Base-by-base conservation (phyloP, 1,284 basidiomycete species). In the Trichosporon sp. region DNA sequence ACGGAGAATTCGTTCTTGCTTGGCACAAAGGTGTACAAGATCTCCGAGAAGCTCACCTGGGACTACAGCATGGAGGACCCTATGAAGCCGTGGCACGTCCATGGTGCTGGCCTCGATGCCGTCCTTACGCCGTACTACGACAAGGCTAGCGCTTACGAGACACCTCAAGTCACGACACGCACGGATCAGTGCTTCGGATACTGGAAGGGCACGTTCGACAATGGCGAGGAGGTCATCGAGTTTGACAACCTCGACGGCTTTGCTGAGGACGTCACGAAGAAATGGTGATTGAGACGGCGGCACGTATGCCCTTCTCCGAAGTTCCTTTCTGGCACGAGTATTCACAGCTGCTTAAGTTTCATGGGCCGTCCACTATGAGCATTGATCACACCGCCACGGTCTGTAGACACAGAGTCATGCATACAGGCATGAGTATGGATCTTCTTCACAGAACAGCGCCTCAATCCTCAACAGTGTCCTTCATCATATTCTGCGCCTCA, bases 1-100 rank as follows among this genome's bases (percentile, higher is more conserved):
- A 66, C 65, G 7, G 65, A 66, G 62, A 66, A 66, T 29, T 52
- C 59, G 14, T 57, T 66, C 31, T 57, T 60, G 1, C 31, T 66
- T 10, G 57, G 25, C 56, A 58, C 44, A 10, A 25, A n/a, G 37
- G 37, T 66, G 31, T 56, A 19, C 52, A 66, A 66, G 62, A 63
- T 66, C 62, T 40, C 34, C 23, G 60, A 52, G 25, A 40, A 63
- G 44, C 59, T 66, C 33, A 34, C 25, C 21, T 65, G 59, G 63
- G 56, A 57, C 21, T 66, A 66, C 54, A 60, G 61, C 62, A 49
- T 37, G 13, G 21, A 23, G 9, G 60, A 61, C 49, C 58, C 16
- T 25, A 60, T 63, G 34, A 44, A 59, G 56, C 58, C 59, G n/a
- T 66, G 65, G 65, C 54, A 40, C 19, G 33, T 66, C 0, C n/a